Base-by-base conservation (phyloP, 78 protist species). In the Guillardia theta region DNA sequence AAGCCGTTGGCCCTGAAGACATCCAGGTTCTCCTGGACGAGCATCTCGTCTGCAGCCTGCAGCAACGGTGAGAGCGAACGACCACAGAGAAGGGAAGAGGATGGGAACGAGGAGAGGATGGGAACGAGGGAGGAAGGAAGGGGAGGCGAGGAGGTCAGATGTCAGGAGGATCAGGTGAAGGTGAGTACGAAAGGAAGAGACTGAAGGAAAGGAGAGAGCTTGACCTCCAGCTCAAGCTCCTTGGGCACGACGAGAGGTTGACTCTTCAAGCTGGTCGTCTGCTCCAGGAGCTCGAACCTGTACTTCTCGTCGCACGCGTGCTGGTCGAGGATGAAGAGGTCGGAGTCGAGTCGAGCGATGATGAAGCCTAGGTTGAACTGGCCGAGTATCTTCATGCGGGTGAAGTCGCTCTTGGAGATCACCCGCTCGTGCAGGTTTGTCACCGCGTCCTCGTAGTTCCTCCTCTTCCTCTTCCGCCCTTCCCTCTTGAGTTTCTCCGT, bases 281-380 rank as follows among this genome's bases (percentile, higher is more conserved):
- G 19, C 48, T 33, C 62, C 4, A 10, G 53, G 4, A 18, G 48
- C 54, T 98, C 99, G 50, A 64, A 99, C 64, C 98, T 97, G 96
- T 77, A 96, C 78, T 97, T 98, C 88, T 99, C 99, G 64, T 99
- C 99, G 41, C 99, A 93, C 30, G 99, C 99, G 93, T 99, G 99
- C 97, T 95, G 97, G 93, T 97, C 98, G 62, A 98, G 37, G 78
- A 98, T 96, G 94, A 97, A 98, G 1, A 98, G 94, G 58, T 97
- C 98, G 19, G 27, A 12, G 50, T 90, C 96, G 30, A 54, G 93
- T 27, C 24, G 22, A 33, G 41, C 45, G 9, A 88, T 54, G 48
- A 53, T 33, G 93, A 48, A 53, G 33, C 77, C 93, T n/a, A 30
- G 30, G n/a, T 54, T 88, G 77, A 54, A 48, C 93, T 54, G 93